Conservation (phyloP, 2,329 filamentous ascomycete genomes). For the Ploettnerulaceae sp. region DNA sequence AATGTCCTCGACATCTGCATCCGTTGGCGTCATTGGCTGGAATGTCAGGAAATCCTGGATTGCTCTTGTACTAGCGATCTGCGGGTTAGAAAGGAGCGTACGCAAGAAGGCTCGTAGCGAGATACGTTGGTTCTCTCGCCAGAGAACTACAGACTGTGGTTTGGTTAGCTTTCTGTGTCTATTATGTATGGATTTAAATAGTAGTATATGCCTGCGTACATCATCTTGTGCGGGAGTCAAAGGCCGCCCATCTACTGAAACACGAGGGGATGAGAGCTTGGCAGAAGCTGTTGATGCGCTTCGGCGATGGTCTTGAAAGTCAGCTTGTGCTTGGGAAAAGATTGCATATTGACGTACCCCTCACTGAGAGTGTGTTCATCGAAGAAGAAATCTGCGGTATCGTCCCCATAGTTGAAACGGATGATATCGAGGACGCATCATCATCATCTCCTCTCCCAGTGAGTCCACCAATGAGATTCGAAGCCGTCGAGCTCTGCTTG, state of each 20-base stretch:
- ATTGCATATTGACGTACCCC: constrained; percentile 32
- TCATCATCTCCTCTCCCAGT: constrained; percentile 59
- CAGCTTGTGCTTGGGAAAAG: constrained; percentile 5
- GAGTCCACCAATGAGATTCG: constrained; percentile 48
- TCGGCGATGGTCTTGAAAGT: constrained; percentile 35
- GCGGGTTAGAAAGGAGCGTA: constrained; percentile 75
- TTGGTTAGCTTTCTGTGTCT: constrained; percentile 5
- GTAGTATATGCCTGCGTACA: constrained; percentile 14
- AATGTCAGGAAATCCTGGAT: constrained; percentile 78
- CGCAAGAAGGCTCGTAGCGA: constrained; percentile 89
- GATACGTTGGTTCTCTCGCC: constrained; percentile 84
- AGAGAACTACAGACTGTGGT: constrained; percentile 55
- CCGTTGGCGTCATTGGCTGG: constrained; percentile 67
- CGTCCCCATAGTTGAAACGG: constrained; percentile 30
- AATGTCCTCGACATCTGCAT: constrained; percentile 82
- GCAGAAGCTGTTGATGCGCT: constrained; percentile 35
- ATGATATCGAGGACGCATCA: constrained; percentile 72
- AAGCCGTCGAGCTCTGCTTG: constrained; percentile 67
- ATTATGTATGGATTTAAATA: background rate
- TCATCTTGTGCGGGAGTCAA: constrained; percentile 12
- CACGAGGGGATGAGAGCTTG: constrained; percentile 39
- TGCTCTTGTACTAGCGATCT: constrained; percentile 75
- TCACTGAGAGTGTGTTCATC: constrained; percentile 39
- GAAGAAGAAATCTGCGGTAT: constrained; percentile 16
- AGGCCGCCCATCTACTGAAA: constrained; percentile 41